Evolutionary conservation across 1,139 yeast species (phyloP).

Genomic region (Arxiozyma slooffiae): DNA sequence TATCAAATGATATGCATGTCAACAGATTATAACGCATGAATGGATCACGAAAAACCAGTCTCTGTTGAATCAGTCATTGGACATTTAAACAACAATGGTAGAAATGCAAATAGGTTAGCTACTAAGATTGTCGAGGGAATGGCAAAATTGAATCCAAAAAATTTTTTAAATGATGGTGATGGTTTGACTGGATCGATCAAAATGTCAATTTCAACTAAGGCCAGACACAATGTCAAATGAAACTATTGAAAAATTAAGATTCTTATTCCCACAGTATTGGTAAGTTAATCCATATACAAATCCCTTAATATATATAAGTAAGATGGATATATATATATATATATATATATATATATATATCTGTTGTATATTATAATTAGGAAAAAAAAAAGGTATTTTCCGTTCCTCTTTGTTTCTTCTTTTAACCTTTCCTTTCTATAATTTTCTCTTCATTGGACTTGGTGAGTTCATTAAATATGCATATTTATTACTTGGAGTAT

Average conservation of each 20-base stretch:
- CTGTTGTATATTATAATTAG: neutral
- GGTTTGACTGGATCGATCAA: conserved; percentile 70
- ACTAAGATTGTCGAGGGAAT: conserved; percentile 56
- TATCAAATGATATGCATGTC: conserved; percentile 99
- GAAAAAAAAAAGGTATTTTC: neutral
- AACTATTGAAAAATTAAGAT: conserved; percentile 70
- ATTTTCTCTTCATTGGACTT: conserved; percentile 29
- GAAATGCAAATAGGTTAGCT: conserved; percentile 74
- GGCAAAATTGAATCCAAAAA: conserved; percentile 47
- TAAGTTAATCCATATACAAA: conserved; percentile 16
- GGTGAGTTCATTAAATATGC: conserved; percentile 37
- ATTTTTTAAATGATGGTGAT: conserved; percentile 55
- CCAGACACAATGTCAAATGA: conserved; percentile 68
- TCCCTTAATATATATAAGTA: neutral
- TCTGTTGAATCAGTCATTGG: conserved; percentile 94
- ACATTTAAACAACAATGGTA: conserved; percentile 76
- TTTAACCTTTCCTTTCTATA: conserved; percentile 1
- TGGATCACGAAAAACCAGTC: conserved; percentile 87
- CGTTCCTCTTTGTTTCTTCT: neutral
- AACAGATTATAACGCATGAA: conserved; percentile 98
- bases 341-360: neutral
- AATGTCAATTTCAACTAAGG: conserved; percentile 68
- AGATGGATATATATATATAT: neutral
- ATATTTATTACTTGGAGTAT: conserved; percentile 37
- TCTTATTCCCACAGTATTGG: conserved; percentile 91